phyloP scores from a whole-genome alignment of 805 yeast genomes.

The Kazachstania kunashirensis region DNA sequence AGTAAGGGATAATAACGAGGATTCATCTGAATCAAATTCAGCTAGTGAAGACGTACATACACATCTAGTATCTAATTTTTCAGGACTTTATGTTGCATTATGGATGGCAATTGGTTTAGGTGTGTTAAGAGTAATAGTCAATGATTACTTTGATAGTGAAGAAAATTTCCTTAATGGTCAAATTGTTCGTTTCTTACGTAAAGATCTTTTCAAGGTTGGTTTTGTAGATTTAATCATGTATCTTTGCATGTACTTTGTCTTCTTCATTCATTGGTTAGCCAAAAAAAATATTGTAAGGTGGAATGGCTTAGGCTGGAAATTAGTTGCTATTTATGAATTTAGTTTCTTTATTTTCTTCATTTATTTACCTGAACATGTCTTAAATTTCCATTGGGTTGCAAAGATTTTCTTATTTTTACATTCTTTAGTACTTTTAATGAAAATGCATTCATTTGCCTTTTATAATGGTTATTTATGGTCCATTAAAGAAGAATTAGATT shows the following conservation, averaged over 20 bases:
- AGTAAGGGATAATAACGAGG: neutral
- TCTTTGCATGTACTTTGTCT: constrained; percentile 50
- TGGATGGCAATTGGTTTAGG: constrained; percentile 60
- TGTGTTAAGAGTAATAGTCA: constrained; percentile 43
- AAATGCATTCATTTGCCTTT: constrained; percentile 85
- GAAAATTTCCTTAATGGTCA: constrained; percentile 38
- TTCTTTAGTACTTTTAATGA: constrained; percentile 80
- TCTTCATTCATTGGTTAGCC: constrained; percentile 48
- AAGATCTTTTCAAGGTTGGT: constrained; percentile 59
- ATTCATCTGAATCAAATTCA: constrained; percentile 5
- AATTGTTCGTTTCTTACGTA: constrained; percentile 46
- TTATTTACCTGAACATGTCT: constrained; percentile 42
- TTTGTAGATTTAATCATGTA: constrained; percentile 72
- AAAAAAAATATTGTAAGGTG: constrained; percentile 42
- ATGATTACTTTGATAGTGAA: constrained; percentile 38
- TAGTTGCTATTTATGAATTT: constrained; percentile 52
- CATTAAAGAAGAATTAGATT: constrained; percentile 42
- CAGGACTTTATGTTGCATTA: constrained; percentile 71
- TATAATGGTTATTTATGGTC: constrained; percentile 85
- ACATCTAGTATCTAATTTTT: constrained; percentile 33
- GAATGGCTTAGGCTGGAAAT: constrained; percentile 52
- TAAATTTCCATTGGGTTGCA: constrained; percentile 76
- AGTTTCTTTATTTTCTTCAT: constrained; percentile 44
- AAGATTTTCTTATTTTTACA: constrained; percentile 77
- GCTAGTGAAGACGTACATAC: neutral